phyloP scores from a whole-genome alignment of 768 basidiomycete species.

The Leucocoprinus birnbaumii region DNA sequence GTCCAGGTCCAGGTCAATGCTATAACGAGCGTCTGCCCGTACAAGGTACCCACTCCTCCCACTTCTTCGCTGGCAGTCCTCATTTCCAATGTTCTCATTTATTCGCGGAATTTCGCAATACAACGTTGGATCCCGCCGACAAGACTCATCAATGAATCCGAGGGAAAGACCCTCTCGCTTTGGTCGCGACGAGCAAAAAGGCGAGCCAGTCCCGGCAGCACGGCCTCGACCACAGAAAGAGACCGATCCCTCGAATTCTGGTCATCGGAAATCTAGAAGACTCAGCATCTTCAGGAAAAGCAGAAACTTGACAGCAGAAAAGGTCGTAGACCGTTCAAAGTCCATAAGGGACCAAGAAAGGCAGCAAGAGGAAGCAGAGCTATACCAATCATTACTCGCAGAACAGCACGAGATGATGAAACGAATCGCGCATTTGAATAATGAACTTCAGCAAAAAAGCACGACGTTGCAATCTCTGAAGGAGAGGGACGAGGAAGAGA shows the following conservation, averaged over 20 bases:
- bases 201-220: not conserved
- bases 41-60: no score
- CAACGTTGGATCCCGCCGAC: not conserved
- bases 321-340: not conserved
- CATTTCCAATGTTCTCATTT: not conserved
- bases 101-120: not conserved
- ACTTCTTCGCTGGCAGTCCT: not conserved
- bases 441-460: not conserved
- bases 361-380: no score
- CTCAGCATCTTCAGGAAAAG: not conserved
- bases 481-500: not conserved
- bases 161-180: not conserved
- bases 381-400: not conserved
- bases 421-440: not conserved
- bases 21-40: no score
- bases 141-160: not conserved
- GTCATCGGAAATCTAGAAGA: not conserved
- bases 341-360: not conserved
- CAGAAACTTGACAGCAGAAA: not conserved
- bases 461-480: not conserved
- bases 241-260: not conserved
- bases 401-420: not conserved
- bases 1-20: no score
- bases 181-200: not conserved
- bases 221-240: not conserved